Evolutionary conservation across 805 yeast species (phyloP), one percentile per base, ranked within the genome.

Genomic region (Dipodascus geniculatus): DNA sequence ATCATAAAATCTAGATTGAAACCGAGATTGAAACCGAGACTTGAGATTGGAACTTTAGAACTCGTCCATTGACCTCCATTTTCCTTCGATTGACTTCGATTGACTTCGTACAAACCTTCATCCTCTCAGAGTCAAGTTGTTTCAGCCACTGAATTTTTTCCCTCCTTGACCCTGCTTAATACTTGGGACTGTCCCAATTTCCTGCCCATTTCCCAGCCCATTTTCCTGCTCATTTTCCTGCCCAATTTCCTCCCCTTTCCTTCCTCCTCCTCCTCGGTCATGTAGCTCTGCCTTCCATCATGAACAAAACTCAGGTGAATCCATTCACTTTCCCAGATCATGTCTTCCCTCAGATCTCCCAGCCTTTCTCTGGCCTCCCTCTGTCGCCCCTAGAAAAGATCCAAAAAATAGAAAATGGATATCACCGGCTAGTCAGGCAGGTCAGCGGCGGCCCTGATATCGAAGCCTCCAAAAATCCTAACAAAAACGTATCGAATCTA

Each of bases 251-350:
- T 38, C 20, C 19, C 14, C 11, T 38, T 17, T n/a, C 14, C 6
- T n/a, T 38, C 44, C 44, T 38, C 6, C 44, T 38, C 14, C 19
- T 38, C 44, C 20, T 17, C 20, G 6, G 4, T 16, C 20, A 3
- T 38, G 14, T 38, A 6, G 17, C 11, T 38, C 11, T 38, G 33
- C 33, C 33, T 6, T 28, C 9, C 33, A 6, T 28, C 33, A 38
- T 38, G 44, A 38, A 38, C 17, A 16, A 4, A 14, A 14, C 4
- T n/a, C 44, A 38, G 14, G 44, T 38, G 50, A 48, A 53, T 42
- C 48, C 53, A 54, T 68, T 68, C 48, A 42, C 2, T 28, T 68
- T 60, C 56, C 70, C 71, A 14, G 68, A 65, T 54, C 38, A 51
- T 24, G 54, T 68, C 48, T 68, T 68, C 49, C 71, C 71, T 2